Percentiles rank a stretch among this genome's conserved stretches.
These are phyloP conservation scores for Microcyclosporella mali DNA, from an alignment of 2,329 filamentous ascomycete species.

Conservation along the genomic window DNA sequence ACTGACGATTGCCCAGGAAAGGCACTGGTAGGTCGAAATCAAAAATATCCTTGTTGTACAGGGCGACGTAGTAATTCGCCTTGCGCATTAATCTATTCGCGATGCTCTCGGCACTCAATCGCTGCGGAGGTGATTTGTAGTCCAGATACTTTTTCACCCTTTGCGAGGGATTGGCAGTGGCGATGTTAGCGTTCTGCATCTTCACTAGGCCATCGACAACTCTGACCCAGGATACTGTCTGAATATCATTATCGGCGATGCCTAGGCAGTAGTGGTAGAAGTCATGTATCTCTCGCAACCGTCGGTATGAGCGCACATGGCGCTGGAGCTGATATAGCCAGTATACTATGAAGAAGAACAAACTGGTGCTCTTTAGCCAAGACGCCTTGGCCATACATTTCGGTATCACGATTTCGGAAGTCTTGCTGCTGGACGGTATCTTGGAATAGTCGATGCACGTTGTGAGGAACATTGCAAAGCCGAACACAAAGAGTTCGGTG, in stretches of 20 bases:
- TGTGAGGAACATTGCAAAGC: constrained; percentile 74
- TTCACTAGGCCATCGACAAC: constrained; percentile 80
- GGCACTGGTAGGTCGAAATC: constrained; percentile 82
- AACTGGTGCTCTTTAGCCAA: constrained; percentile 66
- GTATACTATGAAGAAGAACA: constrained; percentile 82
- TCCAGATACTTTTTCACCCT: constrained; percentile 59
- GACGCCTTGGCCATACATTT: constrained; percentile 71
- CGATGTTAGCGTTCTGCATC: constrained; percentile 77
- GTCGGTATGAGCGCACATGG: constrained; percentile 65
- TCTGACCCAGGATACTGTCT: constrained; percentile 91
- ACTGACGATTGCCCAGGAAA: constrained; percentile 68
- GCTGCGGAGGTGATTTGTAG: constrained; percentile 53
- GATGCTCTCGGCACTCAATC: constrained; percentile 93
- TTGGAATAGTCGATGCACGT: constrained; percentile 79
- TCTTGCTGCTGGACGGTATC: constrained; percentile 58
- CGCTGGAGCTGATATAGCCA: constrained; percentile 76
- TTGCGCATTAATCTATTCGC: constrained; percentile 94
- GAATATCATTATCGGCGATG: constrained; percentile 80
- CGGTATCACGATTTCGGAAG: constrained; percentile 58
- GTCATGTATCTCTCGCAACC: constrained; percentile 70
- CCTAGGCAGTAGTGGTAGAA: constrained; percentile 79
- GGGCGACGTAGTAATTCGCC: constrained; percentile 92
- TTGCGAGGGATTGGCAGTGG: constrained; percentile 61
- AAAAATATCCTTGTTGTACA: constrained; percentile 94
- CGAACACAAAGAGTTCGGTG: constrained; percentile 76